phyloP scores from a whole-genome alignment of 2,329 filamentous ascomycete genomes.

The Colletotrichum sp. region DNA sequence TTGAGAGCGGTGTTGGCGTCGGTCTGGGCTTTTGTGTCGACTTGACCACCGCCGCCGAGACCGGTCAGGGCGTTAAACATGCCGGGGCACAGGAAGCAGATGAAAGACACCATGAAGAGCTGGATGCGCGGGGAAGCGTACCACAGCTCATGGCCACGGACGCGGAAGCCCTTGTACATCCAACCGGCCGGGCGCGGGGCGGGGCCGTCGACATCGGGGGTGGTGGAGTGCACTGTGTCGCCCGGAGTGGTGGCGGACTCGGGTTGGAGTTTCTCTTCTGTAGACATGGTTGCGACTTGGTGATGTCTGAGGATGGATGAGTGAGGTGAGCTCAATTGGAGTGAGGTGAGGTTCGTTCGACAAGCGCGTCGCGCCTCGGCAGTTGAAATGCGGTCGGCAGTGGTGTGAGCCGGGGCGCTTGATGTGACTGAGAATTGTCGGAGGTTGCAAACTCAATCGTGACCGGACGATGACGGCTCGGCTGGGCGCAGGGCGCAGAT shows the following conservation, averaged over 20 bases:
- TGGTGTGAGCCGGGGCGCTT: background rate
- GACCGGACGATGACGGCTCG: background rate
- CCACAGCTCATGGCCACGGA: slow-evolving; percentile 63
- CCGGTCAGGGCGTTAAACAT: slow-evolving; percentile 75
- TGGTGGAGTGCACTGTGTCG: background rate
- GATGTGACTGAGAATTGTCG: background rate
- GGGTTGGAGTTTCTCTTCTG: slow-evolving; percentile 1
- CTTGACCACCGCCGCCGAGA: slow-evolving; percentile 67
- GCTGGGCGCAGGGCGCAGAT: background rate
- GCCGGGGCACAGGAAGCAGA: slow-evolving; percentile 69
- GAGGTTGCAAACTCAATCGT: slow-evolving; percentile 11
- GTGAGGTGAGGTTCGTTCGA: background rate
- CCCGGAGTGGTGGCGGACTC: background rate
- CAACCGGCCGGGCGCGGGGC: slow-evolving; percentile 55
- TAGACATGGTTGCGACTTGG: slow-evolving; percentile 1
- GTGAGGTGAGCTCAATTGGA: background rate
- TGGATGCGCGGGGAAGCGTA: slow-evolving; percentile 78
- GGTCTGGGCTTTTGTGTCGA: slow-evolving; percentile 61
- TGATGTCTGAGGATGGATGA: background rate
- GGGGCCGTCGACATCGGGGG: slow-evolving; percentile 21
- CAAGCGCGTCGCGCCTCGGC: background rate
- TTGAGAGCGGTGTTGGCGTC: slow-evolving; percentile 75
- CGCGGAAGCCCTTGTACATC: slow-evolving; percentile 69
- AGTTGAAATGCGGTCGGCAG: background rate
- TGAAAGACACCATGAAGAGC: slow-evolving; percentile 67